Evolutionary conservation across 768 basidiomycete genomes (phyloP).

Genomic region (Amanita phalloides): DNA sequence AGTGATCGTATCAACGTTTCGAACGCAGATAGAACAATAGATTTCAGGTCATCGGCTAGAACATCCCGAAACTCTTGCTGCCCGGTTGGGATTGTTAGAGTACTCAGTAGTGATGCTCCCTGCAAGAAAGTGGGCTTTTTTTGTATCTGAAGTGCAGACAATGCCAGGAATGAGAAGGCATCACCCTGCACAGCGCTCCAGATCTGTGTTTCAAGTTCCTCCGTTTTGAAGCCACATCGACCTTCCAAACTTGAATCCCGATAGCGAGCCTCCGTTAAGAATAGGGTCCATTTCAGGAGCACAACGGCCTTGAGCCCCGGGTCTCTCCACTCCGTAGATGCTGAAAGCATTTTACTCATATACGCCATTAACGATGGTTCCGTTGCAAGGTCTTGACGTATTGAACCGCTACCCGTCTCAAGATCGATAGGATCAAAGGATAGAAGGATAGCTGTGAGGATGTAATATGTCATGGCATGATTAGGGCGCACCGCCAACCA

Average conservation of each 20-base stretch:
- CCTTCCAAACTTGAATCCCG: constrained; percentile 56
- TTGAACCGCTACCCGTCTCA: constrained; percentile 27
- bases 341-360: constrained; percentile 49
- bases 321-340: constrained; percentile 54
- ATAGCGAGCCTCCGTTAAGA: constrained; percentile 68
- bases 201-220: constrained; percentile 72
- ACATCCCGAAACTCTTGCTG: constrained; percentile 35
- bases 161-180: constrained; percentile 62
- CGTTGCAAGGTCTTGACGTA: constrained; percentile 36
- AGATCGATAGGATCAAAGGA: constrained; percentile 62
- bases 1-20: constrained; percentile 64
- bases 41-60: constrained; percentile 41
- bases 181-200: constrained; percentile 80
- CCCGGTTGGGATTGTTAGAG: constrained; percentile 23
- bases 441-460: constrained; percentile 53
- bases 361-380: constrained; percentile 37
- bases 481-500: constrained; percentile 61
- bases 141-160: constrained; percentile 47
- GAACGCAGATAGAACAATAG: constrained; percentile 45
- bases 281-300: constrained; percentile 82
- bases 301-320: constrained; percentile 60
- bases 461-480: constrained; percentile 58
- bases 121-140: constrained; percentile 25
- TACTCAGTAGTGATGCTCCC: constrained; percentile 24
- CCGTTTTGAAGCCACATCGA: constrained; percentile 56